These are phyloP conservation scores for Ophiostoma piceae DNA, from an alignment of 2,329 filamentous ascomycete genomes.

Conservation along the genomic window DNA sequence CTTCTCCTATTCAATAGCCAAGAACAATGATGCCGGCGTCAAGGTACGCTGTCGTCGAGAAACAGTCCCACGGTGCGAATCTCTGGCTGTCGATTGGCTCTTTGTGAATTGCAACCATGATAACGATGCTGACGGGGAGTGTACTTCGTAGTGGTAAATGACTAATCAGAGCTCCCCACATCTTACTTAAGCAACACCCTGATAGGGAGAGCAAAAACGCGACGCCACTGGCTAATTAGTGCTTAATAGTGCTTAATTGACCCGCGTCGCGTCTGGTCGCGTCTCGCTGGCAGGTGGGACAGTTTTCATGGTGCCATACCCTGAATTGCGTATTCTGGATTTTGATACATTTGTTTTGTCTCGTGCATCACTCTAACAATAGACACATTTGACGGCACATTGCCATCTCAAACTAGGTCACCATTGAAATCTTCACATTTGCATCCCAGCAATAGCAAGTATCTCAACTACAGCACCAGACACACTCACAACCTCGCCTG, in stretches of 20 bases:
- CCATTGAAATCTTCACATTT: background rate
- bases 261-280: conserved; percentile 26
- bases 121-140: background rate
- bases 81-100: conserved; percentile 14
- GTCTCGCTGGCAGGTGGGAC: conserved; percentile 16
- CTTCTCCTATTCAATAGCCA: background rate
- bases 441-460: background rate
- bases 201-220: conserved; percentile 17
- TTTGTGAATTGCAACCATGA: background rate
- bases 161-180: background rate
- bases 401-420: background rate
- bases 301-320: background rate
- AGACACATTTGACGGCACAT: background rate
- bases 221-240: background rate
- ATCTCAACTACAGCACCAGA: too few species aligned
- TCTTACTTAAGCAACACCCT: background rate
- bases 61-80: conserved; percentile 6
- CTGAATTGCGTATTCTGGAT: background rate
- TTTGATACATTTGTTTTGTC: background rate
- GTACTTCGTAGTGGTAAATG: background rate
- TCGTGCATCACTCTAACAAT: background rate
- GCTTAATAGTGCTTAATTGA: conserved; percentile 16
- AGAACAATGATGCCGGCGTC: background rate
- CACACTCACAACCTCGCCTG: too few species aligned
- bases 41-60: background rate